Evolutionary conservation across 306 rosid species (phyloP).

Genomic region (Cucumis cinereus): DNA sequence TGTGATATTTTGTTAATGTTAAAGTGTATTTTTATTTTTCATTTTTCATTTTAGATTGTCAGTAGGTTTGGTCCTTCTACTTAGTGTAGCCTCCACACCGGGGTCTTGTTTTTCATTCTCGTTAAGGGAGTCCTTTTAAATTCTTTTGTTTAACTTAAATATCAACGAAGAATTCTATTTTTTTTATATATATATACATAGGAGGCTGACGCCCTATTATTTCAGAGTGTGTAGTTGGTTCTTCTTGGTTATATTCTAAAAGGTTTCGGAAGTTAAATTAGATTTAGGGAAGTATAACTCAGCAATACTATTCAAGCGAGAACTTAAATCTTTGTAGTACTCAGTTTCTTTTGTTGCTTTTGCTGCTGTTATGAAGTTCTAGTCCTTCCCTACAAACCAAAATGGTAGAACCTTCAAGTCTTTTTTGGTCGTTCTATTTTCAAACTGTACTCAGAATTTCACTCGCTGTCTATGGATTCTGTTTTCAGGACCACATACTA

Average conservation of each 20-base stretch:
- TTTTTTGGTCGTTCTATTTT: background rate
- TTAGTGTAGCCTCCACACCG: background rate
- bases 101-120: background rate
- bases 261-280: background rate
- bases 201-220: background rate
- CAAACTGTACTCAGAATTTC: background rate
- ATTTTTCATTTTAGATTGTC: background rate
- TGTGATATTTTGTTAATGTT: background rate
- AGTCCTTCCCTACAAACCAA: background rate
- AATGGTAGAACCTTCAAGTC: background rate
- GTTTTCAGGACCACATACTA: background rate
- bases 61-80: background rate
- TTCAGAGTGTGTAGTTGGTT: background rate
- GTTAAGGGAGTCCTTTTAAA: background rate
- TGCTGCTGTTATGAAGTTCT: background rate
- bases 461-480: background rate
- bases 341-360: background rate
- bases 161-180: background rate
- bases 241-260: background rate
- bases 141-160: background rate
- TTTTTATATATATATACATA: background rate
- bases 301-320: background rate
- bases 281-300: background rate
- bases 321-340: background rate
- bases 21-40: background rate